Base-by-base conservation (phyloP, 768 basidiomycete genomes). In the Tephrocybe sp. region DNA sequence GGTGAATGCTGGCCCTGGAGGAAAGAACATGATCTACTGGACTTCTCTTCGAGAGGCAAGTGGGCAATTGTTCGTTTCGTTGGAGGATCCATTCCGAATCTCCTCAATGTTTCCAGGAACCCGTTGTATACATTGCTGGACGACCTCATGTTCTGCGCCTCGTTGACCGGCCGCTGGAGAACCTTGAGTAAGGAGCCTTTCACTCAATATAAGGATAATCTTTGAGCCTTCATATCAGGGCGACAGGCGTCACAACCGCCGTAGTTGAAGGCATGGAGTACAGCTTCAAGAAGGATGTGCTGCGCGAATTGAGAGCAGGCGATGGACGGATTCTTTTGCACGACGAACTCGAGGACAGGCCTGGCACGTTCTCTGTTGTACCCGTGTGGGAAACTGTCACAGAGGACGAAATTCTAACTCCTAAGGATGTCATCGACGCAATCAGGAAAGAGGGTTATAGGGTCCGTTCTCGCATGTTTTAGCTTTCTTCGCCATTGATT, bases 181-280 rank as follows among this genome's bases (percentile, higher is more conserved):
- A 99, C 59, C 90, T 99, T 47, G 89, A 98, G 90, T 96, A 71
- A 70, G 85, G 66, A n/a, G 15, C 17, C 10, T 21, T n/a, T 21
- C 15, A 3, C 28, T 0, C 9, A 48, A 17, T n/a, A n/a, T 5
- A 36, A 17, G 14, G n/a, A 6, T 11, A 4, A 11, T 17, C 18
- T 36, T 38, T 26, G 18, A 55, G 5, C 4, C 52, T 15, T 44
- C 23, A 33, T 51, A 7, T 26, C 56, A 94, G 93, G 61, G 92
- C 96, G 3, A 98, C 97, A 0, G 97, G 97, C 20, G 86, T 98
- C 3, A 90, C 92, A 0, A 95, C 94, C 0, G 75, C 78, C 5
- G 85, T 91, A 28, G 97, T 98, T 2, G 97, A 98, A 67, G 75
- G 77, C 24, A 97, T 98, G 90, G 97, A 98, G 55, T 71, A 81